Evolutionary conservation across 176 grass and related monocot genomes (phyloP).

Genomic region (Carex pumila): DNA sequence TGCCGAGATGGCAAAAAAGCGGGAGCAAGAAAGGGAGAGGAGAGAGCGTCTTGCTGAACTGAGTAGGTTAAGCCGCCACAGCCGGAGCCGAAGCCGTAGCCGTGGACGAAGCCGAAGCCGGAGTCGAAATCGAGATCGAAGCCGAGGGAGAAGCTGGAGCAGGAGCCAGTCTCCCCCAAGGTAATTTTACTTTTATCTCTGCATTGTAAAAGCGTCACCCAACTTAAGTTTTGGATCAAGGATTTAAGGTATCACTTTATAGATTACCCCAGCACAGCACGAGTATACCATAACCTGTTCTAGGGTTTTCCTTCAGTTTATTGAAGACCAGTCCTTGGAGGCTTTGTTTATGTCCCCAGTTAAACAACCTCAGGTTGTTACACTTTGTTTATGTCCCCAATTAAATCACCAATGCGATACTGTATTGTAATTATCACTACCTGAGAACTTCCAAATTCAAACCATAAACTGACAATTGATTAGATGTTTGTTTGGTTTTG

Average conservation of each 20-base stretch:
- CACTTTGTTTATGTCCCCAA: not conserved
- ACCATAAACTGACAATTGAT: not conserved
- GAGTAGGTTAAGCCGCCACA: slow-evolving; percentile 49
- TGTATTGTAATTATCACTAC: not conserved
- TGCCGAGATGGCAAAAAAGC: slow-evolving; percentile 81
- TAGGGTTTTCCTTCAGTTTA: not conserved
- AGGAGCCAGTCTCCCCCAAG: slow-evolving; percentile 74
- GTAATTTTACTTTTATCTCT: slow-evolving; percentile 32
- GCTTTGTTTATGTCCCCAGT: not conserved
- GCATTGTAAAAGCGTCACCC: not conserved
- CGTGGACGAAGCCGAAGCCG: slow-evolving; percentile 41
- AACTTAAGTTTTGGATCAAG: not conserved
- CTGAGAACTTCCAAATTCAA: not conserved
- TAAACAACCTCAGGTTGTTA: not conserved
- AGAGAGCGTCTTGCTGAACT: slow-evolving; percentile 89
- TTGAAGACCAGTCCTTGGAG: not conserved
- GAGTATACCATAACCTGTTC: not conserved
- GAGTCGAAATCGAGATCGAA: slow-evolving; percentile 40
- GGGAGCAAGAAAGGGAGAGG: slow-evolving; percentile 75
- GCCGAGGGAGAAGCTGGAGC: slow-evolving; percentile 58
- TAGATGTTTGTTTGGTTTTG: not conserved
- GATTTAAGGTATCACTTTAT: not conserved
- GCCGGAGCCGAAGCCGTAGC: slow-evolving; percentile 56
- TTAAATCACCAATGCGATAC: not conserved
- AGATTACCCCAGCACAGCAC: not conserved